phyloP scores from a whole-genome alignment of 352 stramenopile species.

The Globisporangium cylindrosporum region DNA sequence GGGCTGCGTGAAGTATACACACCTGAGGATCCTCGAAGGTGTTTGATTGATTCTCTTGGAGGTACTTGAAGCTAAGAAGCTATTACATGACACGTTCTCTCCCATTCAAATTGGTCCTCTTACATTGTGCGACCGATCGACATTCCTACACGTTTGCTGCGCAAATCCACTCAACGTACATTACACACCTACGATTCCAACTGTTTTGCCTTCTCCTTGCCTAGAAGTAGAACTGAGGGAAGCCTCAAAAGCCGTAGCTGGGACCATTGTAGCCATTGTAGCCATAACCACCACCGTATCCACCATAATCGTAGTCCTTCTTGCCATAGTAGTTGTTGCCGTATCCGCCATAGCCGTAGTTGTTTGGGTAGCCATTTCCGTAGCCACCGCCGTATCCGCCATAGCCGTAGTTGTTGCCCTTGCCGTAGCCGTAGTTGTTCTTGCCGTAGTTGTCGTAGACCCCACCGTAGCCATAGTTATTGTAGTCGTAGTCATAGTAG shows the following conservation, averaged over 20 bases:
- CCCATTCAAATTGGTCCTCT: neutral
- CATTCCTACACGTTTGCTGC: neutral
- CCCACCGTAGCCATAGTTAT: neutral
- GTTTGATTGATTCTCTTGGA: no score
- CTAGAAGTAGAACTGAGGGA: neutral
- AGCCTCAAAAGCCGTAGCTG: neutral
- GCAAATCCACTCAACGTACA: neutral
- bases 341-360: neutral
- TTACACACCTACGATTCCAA: neutral
- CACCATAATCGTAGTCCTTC: conserved; percentile 1
- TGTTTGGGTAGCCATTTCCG: no score
- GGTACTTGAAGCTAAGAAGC: no score
- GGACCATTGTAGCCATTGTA: neutral
- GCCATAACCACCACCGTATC: neutral
- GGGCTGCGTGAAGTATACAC: no score
- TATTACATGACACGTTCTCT: no score
- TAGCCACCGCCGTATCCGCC: neutral
- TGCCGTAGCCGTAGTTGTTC: conserved; percentile 10
- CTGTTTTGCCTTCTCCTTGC: neutral
- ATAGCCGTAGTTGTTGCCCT: neutral
- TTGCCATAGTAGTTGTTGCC: conserved; percentile 13
- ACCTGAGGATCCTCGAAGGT: no score
- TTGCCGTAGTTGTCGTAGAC: neutral
- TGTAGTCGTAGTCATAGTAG: no score
- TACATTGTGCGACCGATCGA: neutral